phyloP scores from a whole-genome alignment of 2,329 filamentous ascomycete genomes.

The Venturia pyrina region DNA sequence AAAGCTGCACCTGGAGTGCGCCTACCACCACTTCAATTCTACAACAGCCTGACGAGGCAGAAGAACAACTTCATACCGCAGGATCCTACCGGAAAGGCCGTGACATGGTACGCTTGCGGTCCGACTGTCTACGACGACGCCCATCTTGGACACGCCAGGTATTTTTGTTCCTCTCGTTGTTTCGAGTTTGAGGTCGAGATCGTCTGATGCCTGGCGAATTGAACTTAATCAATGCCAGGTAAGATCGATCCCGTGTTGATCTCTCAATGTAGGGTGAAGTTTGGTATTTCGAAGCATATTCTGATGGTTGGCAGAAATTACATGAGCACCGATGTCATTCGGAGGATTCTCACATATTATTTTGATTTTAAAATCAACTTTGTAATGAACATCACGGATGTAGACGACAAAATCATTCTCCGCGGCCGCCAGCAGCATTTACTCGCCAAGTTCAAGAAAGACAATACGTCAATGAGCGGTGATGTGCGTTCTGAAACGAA shows the following conservation, averaged over 20 bases:
- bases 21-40: constrained; percentile 56
- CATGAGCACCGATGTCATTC: constrained; percentile 80
- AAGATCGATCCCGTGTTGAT: too few relatives aligned
- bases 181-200: neutral
- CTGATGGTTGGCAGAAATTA: constrained; percentile 49
- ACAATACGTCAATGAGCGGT: constrained; percentile 33
- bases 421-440: constrained; percentile 68
- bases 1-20: constrained; percentile 18
- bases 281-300: neutral
- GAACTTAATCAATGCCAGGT: neutral
- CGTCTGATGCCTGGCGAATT: neutral
- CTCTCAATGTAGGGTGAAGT: too few relatives aligned
- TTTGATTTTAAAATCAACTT: constrained; percentile 76
- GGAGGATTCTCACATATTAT: constrained; percentile 72
- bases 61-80: constrained; percentile 68
- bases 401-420: constrained; percentile 48
- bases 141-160: constrained; percentile 68
- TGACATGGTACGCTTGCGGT: constrained; percentile 84
- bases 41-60: constrained; percentile 67
- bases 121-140: constrained; percentile 73
- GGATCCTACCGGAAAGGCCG: constrained; percentile 54
- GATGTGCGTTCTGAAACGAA: constrained; percentile 40
- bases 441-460: constrained; percentile 55
- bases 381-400: constrained; percentile 77
- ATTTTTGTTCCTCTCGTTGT: neutral